Conservation (phyloP, 192 early-diverging fungal genomes). For the Fimicolochytrium jonesii region DNA sequence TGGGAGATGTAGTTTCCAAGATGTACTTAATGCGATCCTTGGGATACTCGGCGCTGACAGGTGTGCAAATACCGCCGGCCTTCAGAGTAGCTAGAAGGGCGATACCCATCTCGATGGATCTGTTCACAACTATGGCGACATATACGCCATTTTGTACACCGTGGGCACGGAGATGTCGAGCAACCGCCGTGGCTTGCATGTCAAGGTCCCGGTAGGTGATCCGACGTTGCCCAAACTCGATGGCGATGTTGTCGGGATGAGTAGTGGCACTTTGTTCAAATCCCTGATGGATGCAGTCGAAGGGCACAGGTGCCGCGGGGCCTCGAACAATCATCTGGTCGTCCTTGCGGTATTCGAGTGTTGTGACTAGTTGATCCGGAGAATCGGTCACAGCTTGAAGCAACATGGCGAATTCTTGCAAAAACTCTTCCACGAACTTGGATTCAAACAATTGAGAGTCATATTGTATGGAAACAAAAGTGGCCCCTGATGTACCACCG, state of each 20-base stretch:
- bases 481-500: background rate
- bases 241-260: conserved; percentile 28
- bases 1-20: background rate
- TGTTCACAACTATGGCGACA: conserved; percentile 19
- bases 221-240: conserved; percentile 5
- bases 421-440: background rate
- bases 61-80: conserved; percentile 31
- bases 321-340: background rate
- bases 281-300: background rate
- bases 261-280: conserved; percentile 12
- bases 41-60: conserved; percentile 17
- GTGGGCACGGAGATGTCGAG: background rate
- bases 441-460: background rate
- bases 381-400: too few relatives aligned
- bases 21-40: conserved; percentile 32
- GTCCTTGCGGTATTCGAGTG: background rate
- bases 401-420: background rate
- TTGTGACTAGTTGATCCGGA: background rate
- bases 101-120: conserved; percentile 28
- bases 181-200: conserved; percentile 15
- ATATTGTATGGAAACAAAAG: background rate
- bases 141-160: conserved; percentile 17
- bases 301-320: background rate
- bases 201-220: conserved; percentile 38
- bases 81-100: conserved; percentile 28